Conservation (phyloP, 192 early-diverging fungal genomes). For the Gonapodya sp. region DNA sequence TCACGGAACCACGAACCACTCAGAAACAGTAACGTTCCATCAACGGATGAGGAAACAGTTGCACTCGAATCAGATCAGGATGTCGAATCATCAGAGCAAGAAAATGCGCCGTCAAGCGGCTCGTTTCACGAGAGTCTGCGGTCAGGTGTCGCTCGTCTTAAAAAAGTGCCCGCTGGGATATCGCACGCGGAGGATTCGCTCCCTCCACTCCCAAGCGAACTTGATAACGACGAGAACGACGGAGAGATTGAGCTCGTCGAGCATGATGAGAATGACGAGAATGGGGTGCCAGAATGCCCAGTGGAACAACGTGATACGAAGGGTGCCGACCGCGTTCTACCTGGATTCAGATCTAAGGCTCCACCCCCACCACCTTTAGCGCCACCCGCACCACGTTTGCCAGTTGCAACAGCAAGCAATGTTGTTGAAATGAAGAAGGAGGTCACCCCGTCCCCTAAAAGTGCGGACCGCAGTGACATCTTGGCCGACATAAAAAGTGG, state of each 20-base stretch:
- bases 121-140: background rate
- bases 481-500: background rate
- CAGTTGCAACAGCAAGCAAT: background rate
- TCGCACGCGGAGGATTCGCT: background rate
- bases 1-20: too few relatives aligned
- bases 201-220: background rate
- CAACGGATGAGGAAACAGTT: too few relatives aligned
- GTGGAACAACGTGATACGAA: too few relatives aligned
- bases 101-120: background rate
- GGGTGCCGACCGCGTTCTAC: too few relatives aligned
- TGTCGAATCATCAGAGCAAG: background rate
- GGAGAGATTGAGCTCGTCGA: too few relatives aligned
- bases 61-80: background rate
- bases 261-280: too few relatives aligned
- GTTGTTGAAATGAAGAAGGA: background rate
- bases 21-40: too few relatives aligned
- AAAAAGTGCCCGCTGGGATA: background rate
- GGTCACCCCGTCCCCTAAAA: background rate
- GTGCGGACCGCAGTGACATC: background rate
- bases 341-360: background rate
- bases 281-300: too few relatives aligned
- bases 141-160: background rate
- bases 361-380: background rate
- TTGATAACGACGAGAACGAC: too few relatives aligned
- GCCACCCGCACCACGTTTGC: background rate